These are phyloP conservation scores for Peniophora sp. DNA, from an alignment of 1,284 basidiomycete genomes.

Conservation along the genomic window DNA sequence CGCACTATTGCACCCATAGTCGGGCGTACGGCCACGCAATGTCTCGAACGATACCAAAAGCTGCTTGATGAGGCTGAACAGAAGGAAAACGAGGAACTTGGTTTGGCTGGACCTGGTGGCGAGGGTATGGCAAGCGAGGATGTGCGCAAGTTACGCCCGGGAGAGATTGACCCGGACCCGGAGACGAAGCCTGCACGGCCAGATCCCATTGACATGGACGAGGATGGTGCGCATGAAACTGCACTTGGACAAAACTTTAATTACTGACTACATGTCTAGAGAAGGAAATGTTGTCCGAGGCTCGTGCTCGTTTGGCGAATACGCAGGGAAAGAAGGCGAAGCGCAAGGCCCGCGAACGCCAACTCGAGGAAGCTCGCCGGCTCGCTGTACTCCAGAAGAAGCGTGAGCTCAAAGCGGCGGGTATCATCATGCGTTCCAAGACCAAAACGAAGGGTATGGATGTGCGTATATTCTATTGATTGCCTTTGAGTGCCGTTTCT, in stretches of 20 bases:
- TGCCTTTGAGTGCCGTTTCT: constrained; percentile 1
- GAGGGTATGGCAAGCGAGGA: constrained; percentile 88
- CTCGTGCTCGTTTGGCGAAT: constrained; percentile 94
- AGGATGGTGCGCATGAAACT: constrained; percentile 64
- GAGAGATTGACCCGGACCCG: constrained; percentile 98
- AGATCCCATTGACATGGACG: constrained; percentile 99
- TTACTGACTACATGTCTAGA: constrained; percentile 44
- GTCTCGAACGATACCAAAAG: constrained; percentile 97
- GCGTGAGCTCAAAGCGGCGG: constrained; percentile 94
- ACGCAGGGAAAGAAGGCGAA: constrained; percentile 99
- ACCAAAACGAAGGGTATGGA: constrained; percentile 97
- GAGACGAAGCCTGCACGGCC: constrained; percentile 97
- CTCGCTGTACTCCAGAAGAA: constrained; percentile 97
- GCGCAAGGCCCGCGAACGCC: constrained; percentile 93
- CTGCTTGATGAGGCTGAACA: constrained; percentile 95
- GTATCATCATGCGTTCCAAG: constrained; percentile 90
- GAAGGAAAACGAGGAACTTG: constrained; percentile 89
- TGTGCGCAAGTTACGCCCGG: constrained; percentile 82
- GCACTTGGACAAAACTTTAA: neutral
- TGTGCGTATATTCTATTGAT: constrained; percentile 42
- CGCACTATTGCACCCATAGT: constrained; percentile 98
- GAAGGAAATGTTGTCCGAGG: constrained; percentile 99
- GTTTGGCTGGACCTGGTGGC: constrained; percentile 76
- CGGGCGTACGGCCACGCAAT: constrained; percentile 97
- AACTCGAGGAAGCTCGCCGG: constrained; percentile 91